phyloP scores from a whole-genome alignment of 257 asterid species.

The Leonotis leonurus region DNA sequence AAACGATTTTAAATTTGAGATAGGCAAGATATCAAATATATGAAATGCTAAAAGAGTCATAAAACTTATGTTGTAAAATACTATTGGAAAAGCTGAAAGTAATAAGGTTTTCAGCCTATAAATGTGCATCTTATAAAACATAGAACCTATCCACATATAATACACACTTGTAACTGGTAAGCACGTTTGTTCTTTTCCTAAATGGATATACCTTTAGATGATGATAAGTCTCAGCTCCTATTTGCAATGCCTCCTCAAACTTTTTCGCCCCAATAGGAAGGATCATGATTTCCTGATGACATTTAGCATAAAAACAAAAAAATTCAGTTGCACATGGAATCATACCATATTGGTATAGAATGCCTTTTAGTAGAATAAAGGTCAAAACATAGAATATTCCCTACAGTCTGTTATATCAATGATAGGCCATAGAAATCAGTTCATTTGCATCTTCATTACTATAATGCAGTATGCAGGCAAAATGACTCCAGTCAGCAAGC shows the following conservation, averaged over 20 bases:
- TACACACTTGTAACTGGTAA: neutral
- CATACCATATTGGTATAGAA: neutral
- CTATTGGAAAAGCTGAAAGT: neutral
- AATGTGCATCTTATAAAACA: neutral
- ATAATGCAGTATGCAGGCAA: too few relatives aligned
- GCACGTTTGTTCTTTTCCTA: conserved; percentile 2
- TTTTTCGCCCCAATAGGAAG: conserved; percentile 84
- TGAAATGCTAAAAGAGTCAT: neutral
- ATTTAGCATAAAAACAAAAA: conserved; percentile 14
- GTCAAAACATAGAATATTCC: neutral
- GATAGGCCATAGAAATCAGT: conserved; percentile 4
- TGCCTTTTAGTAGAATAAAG: conserved; percentile 1
- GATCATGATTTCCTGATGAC: conserved; percentile 74
- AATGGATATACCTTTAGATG: conserved; percentile 70
- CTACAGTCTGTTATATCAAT: neutral
- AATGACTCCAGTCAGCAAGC: too few relatives aligned
- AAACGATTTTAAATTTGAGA: neutral
- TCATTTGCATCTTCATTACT: neutral
- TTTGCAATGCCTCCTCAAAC: conserved; percentile 92
- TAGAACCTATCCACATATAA: neutral
- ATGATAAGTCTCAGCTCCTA: conserved; percentile 97
- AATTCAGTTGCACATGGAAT: conserved; percentile 17
- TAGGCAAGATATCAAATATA: conserved; percentile 10
- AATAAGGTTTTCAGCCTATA: neutral
- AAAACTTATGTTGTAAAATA: neutral